phyloP scores from a whole-genome alignment of 2,329 filamentous ascomycete genomes.

The Sporothrix phasma region DNA sequence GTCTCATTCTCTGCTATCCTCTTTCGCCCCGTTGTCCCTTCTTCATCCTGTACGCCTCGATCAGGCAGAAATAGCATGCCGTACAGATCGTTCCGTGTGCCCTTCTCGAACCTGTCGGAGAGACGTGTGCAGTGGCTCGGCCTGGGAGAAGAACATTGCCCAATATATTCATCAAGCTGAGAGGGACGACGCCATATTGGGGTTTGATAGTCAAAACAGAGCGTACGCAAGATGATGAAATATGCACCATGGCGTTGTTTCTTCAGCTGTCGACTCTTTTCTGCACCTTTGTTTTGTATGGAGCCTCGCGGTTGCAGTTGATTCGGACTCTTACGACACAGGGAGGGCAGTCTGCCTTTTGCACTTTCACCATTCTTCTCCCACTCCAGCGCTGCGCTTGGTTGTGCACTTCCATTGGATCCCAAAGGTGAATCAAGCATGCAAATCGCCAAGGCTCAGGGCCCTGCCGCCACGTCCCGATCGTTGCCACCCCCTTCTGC shows the following conservation, averaged over 20 bases:
- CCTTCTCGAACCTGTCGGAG: background rate
- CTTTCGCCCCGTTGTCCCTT: background rate
- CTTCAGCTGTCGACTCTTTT: too few relatives aligned
- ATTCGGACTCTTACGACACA: background rate
- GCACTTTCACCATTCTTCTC: background rate
- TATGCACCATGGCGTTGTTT: background rate
- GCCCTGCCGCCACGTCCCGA: background rate
- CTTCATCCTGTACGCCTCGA: background rate
- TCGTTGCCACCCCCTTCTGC: background rate
- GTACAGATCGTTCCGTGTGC: background rate
- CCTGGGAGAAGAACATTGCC: background rate
- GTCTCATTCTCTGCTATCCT: background rate
- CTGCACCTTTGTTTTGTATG: background rate
- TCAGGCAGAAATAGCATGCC: slow-evolving; percentile 1
- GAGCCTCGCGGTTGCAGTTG: background rate
- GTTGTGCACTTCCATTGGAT: background rate
- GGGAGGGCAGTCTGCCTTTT: background rate
- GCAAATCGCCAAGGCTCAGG: slow-evolving; percentile 2
- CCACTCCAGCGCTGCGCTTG: too few relatives aligned
- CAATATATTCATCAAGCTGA: background rate
- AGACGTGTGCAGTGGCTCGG: background rate
- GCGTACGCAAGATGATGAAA: background rate
- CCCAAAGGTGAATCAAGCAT: background rate
- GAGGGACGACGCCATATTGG: background rate
- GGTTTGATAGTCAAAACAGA: background rate